Evolutionary conservation across 768 basidiomycete genomes (phyloP).

Genomic region (Wakefieldia striispora): DNA sequence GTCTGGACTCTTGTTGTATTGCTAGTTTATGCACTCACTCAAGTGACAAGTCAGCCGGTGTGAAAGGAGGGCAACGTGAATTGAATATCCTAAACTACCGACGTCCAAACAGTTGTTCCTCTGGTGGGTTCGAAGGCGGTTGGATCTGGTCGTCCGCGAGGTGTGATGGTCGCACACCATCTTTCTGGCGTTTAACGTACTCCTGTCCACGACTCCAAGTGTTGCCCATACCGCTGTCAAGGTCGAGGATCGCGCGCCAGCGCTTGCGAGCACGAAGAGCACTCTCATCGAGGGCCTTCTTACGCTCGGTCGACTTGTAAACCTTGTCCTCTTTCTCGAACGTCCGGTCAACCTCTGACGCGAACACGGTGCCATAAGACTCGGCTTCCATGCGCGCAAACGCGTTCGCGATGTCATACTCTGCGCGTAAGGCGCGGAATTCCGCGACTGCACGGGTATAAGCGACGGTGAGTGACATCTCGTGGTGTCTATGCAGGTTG

Average conservation of each 20-base stretch:
- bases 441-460: conserved; percentile 79
- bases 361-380: conserved; percentile 66
- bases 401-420: conserved; percentile 71
- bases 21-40: conserved; percentile 9
- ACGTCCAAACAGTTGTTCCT: conserved; percentile 19
- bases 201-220: conserved; percentile 73
- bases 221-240: conserved; percentile 36
- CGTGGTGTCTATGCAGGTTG: conserved; percentile 69
- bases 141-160: conserved; percentile 43
- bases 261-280: conserved; percentile 66
- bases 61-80: not conserved
- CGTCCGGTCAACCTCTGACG: conserved; percentile 57
- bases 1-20: conserved; percentile 15
- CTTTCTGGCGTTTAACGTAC: conserved; percentile 71
- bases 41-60: not conserved
- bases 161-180: conserved; percentile 67
- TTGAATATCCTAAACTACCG: conserved; percentile 11
- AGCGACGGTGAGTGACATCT: conserved; percentile 67
- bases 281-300: conserved; percentile 56
- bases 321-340: conserved; percentile 62
- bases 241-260: conserved; percentile 68
- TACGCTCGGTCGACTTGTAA: conserved; percentile 57
- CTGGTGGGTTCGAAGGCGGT: conserved; percentile 22
- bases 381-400: conserved; percentile 83
- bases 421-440: conserved; percentile 85